These are phyloP conservation scores for Aegilops bicornis DNA, from an alignment of 176 grass and related monocot genomes.

Conservation along the genomic window DNA sequence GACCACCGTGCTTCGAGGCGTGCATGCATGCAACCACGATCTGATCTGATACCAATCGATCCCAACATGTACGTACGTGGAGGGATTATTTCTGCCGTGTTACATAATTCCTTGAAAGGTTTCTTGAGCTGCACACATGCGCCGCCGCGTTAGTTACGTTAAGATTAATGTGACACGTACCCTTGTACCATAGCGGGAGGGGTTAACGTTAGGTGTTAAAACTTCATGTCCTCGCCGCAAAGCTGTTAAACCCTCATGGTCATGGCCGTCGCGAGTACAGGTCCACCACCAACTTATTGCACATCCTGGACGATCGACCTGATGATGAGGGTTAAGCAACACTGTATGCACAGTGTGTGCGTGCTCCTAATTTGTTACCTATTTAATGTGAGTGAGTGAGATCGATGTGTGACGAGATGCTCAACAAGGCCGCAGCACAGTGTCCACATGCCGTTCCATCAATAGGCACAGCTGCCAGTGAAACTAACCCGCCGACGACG, in stretches of 20 bases:
- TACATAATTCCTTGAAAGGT: background rate
- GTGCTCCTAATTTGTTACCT: background rate
- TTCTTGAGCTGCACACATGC: background rate
- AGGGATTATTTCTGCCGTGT: background rate
- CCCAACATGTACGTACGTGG: background rate
- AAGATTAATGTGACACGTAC: background rate
- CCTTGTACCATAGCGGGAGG: background rate
- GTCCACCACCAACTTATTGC: background rate
- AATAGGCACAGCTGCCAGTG: background rate
- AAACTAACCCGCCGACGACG: background rate
- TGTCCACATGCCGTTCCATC: background rate
- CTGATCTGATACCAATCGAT: background rate
- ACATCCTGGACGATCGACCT: background rate
- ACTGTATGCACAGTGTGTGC: background rate
- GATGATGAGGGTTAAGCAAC: background rate
- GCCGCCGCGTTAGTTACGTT: background rate
- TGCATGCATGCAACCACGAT: background rate
- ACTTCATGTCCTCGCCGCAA: background rate
- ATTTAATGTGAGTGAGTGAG: background rate
- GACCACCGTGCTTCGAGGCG: background rate
- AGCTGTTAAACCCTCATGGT: slow-evolving; percentile 12
- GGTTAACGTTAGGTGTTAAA: background rate
- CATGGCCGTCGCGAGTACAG: background rate
- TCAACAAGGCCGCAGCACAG: background rate
- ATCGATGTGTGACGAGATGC: background rate